A percentile compares a stretch with the other conserved stretches of the same genome.
phyloP scores from a whole-genome alignment of 2,329 filamentous ascomycete genomes.

The Samsoniella hepiali region DNA sequence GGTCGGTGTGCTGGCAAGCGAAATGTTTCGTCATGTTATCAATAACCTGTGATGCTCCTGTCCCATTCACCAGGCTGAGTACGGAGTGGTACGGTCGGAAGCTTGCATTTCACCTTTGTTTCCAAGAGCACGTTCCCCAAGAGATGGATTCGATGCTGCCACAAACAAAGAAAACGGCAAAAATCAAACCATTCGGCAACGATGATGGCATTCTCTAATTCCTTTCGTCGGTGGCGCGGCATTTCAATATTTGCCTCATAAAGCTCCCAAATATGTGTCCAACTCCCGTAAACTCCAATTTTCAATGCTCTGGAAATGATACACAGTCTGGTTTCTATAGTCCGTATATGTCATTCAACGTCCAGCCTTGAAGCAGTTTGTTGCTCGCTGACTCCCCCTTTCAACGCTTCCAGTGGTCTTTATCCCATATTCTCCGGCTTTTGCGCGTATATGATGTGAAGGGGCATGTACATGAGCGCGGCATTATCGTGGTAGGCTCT shows the following conservation, averaged over 20 bases:
- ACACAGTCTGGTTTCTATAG: not conserved
- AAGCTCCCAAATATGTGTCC: not conserved
- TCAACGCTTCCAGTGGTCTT: not conserved
- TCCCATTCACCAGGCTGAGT: not conserved
- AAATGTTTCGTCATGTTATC: not conserved
- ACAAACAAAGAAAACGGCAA: not conserved
- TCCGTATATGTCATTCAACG: not conserved
- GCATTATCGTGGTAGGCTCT: constrained; percentile 46
- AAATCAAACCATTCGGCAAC: not conserved
- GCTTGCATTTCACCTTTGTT: too few species aligned
- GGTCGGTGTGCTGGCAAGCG: not conserved
- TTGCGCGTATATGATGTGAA: constrained; percentile 54
- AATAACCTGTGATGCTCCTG: not conserved
- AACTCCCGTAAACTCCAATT: not conserved
- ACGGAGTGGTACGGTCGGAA: too few species aligned
- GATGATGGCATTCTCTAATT: not conserved
- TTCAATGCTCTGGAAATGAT: not conserved
- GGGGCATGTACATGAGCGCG: constrained; percentile 52
- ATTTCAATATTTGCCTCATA: not conserved
- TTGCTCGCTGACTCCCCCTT: not conserved
- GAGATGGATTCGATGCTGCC: too few species aligned
- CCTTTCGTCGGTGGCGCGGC: not conserved
- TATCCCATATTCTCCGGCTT: constrained; percentile 36
- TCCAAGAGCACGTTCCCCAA: too few species aligned
- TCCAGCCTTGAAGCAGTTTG: not conserved